Percentiles rank a stretch among this genome's conserved stretches.
Evolutionary conservation across 2,329 filamentous ascomycete species (phyloP).

Genomic region (Ceratocystis diversiconidia): DNA sequence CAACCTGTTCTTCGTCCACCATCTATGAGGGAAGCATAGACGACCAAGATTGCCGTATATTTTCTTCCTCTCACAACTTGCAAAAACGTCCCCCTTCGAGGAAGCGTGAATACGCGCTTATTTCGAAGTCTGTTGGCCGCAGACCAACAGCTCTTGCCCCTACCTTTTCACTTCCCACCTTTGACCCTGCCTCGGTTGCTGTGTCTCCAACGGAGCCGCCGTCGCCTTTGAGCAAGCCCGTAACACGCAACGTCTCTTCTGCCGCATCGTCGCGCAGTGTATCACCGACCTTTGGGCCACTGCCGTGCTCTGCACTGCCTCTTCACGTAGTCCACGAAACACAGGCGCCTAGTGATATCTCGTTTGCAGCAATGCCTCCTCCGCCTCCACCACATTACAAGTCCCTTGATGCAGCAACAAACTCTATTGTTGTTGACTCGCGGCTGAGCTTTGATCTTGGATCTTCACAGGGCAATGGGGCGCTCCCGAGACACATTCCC

Average conservation of each 20-base stretch:
- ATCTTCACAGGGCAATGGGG: neutral
- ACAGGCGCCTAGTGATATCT: neutral
- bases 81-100: neutral
- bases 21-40: slow-evolving; percentile 10
- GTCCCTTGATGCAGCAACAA: slow-evolving; percentile 3
- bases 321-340: slow-evolving; percentile 1
- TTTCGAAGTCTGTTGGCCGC: slow-evolving; percentile 8
- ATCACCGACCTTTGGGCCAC: neutral
- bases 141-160: neutral
- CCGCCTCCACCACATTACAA: slow-evolving; percentile 6
- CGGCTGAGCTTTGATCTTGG: slow-evolving; percentile 14
- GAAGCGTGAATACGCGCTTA: slow-evolving; percentile 11
- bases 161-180: neutral
- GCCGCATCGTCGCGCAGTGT: neutral
- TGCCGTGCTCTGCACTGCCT: neutral
- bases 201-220: neutral
- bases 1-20: slow-evolving; percentile 11
- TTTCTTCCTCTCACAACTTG: neutral
- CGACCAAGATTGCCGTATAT: neutral
- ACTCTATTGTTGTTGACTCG: slow-evolving; percentile 14
- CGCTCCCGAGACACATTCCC: neutral
- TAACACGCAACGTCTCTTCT: neutral
- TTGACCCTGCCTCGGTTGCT: slow-evolving; percentile 2
- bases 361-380: neutral
- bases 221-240: neutral